Evolutionary conservation across 495 filamentous ascomycete species (phyloP), one percentile per base, ranked within the genome.

Genomic region (Penicillium coffeae): DNA sequence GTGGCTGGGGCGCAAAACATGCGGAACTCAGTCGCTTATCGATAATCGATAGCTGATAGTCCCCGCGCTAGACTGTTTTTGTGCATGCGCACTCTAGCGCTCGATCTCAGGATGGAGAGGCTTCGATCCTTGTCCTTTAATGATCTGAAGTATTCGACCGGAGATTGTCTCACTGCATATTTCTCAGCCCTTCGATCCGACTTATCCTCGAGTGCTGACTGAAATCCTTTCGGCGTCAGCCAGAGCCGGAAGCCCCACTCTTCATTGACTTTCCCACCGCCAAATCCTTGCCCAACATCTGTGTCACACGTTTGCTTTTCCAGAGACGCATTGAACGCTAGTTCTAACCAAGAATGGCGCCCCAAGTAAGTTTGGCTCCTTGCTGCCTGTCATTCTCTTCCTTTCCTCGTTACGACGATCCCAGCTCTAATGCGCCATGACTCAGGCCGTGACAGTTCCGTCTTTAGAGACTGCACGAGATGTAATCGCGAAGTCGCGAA

Each of bases 401-500:
- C 21, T 43, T 48, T 10, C 44, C 43, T 54, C 10, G 21, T 27
- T 18, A 20, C 9, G 3, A 13, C 19, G n/a, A 19, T 30, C 27
- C 42, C 27, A 21, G 27, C 15, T 30, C 20, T 15, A 38, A 21
- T 21, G 43, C 49, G 20, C 10, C 3, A 60, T 69, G 62, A 62
- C 55, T 55, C 62, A 75, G 70, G 48, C 64, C 50, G 60, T 62
- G 22, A 56, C 63, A 48, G 58, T 66, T 45, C 72, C 72, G 58
- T 69, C 72, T 38, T 55, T 75, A 15, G 64, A 73, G 62, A 67
- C 65, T 22, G 72, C 70, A 41, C 62, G 47, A 43, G 73, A 82
- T 22, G 64, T 86, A 15, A 70, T 89, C 38, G 60, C 71, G 8
- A 63, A 70, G 30, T 74, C 75, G 7, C 64, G 64, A 59, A 64